Conservation (phyloP, 1,284 basidiomycete genomes). For the Austroboletus sp. region DNA sequence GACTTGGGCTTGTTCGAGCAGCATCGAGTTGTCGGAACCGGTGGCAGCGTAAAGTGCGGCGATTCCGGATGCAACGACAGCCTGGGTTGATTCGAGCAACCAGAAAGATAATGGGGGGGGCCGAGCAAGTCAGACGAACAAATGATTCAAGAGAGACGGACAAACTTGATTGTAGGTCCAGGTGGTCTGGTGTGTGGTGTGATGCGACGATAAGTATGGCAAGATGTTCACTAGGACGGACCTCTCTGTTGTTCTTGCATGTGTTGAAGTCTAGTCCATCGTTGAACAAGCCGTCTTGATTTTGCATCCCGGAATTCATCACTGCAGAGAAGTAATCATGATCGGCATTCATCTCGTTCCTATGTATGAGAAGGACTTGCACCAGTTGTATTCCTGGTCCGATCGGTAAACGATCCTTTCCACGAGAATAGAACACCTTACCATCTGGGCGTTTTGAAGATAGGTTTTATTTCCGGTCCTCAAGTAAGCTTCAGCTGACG, state of each 20-base stretch:
- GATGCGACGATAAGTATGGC: constrained; percentile 1
- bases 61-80: constrained; percentile 49
- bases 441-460: constrained; percentile 44
- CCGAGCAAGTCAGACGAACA: not conserved
- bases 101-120: not conserved
- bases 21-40: constrained; percentile 28
- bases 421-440: constrained; percentile 5
- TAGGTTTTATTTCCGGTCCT: constrained; percentile 35
- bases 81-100: constrained; percentile 24
- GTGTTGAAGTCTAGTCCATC: constrained; percentile 39
- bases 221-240: constrained; percentile 12
- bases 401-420: not conserved
- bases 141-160: not conserved
- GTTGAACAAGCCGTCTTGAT: constrained; percentile 44
- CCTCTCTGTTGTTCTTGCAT: constrained; percentile 45
- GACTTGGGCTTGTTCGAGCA: constrained; percentile 45
- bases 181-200: constrained; percentile 36
- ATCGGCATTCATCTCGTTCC: not conserved
- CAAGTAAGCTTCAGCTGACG: constrained; percentile 44
- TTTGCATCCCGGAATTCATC: constrained; percentile 43
- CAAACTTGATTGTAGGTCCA: constrained; percentile 53
- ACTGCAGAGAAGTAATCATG: constrained; percentile 29
- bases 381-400: constrained; percentile 41
- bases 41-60: constrained; percentile 40
- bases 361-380: constrained; percentile 30